Base-by-base conservation (phyloP, 1,284 basidiomycete genomes). In the Ustilago xerochloae region DNA sequence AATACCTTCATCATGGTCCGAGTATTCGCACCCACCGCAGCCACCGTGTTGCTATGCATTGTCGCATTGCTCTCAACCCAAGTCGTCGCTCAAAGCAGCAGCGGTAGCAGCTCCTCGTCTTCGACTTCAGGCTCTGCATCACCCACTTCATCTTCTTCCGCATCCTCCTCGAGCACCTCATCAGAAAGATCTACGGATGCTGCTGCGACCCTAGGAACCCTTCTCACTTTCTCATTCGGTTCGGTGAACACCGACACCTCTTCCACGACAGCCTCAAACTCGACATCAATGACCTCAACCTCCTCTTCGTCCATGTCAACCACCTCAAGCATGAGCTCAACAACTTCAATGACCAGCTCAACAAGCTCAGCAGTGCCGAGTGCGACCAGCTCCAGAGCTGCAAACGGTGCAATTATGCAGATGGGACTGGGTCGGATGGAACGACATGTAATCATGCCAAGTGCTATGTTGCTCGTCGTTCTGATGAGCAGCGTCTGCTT, bases 401-500 rank as follows among this genome's bases (percentile, higher is more conserved):
- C 60, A 9, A 69, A 69, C 12, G 61, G 52, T 4, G 66, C 52
- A 16, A 12, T 32, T 12, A 29, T 24, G 1, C 2, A 16, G 0
- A 28, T 50, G 10, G 43, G 22, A 1, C 8, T 59, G 36, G 35
- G 18, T 28, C 61, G 58, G 53, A 41, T 30, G 4, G 1, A 46
- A 6, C n/a, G 35, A 2, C 55, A 68, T 24, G 15, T 68, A 1
- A 15, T 68, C 6, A 24, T 68, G 5, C 65, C 65, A 5, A 26
- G 33, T 18, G 46, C 54, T 0, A 43, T 57, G 13, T 22, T 68
- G 38, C 46, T 39, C 2, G 49, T 69, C 9, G 43, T 64, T 10
- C 51, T 74, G 6, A 4, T 64, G 3, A 67, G 64, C 64, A 67
- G 61, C 53, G 13, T 67, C 10, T 63, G 61, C 70, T 73, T 73